Evolutionary conservation across 495 filamentous ascomycete genomes (phyloP).

Genomic region (Lasiosphaeria miniovina): DNA sequence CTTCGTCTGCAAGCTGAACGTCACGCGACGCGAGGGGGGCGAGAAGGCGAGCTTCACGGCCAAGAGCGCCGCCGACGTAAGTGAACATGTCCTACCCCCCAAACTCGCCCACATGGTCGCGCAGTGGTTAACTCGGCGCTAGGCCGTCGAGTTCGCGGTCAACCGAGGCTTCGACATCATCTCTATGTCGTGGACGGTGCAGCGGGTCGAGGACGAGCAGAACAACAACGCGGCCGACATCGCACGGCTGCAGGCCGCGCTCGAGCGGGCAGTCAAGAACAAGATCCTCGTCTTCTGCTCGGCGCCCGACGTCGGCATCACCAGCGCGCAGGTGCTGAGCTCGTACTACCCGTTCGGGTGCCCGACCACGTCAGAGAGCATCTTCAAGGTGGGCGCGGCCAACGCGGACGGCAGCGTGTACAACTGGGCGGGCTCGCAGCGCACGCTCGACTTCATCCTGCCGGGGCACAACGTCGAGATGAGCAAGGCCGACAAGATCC

Average conservation of each 20-base stretch:
- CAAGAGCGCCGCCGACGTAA: slow-evolving; percentile 1
- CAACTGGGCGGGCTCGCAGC: neutral
- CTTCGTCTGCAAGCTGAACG: slow-evolving; percentile 1
- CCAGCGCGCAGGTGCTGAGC: neutral
- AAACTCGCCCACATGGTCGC: neutral
- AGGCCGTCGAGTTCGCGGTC: slow-evolving; percentile 13
- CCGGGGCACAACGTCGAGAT: slow-evolving; percentile 8
- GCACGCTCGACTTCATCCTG: slow-evolving; percentile 9
- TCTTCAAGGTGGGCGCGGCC: slow-evolving; percentile 16
- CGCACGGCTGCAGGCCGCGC: slow-evolving; percentile 3
- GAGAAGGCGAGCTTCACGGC: slow-evolving; percentile 4
- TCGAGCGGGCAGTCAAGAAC: neutral
- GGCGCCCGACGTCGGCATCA: slow-evolving; percentile 7
- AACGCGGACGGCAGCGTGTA: slow-evolving; percentile 6
- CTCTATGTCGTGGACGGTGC: slow-evolving; percentile 19
- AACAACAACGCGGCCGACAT: slow-evolving; percentile 7
- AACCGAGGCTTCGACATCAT: slow-evolving; percentile 14
- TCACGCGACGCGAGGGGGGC: neutral
- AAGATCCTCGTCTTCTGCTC: slow-evolving; percentile 17
- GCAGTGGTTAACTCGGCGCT: neutral
- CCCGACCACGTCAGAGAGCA: neutral
- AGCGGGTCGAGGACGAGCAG: slow-evolving; percentile 5
- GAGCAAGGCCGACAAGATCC: neutral
- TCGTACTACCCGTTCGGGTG: slow-evolving; percentile 2
- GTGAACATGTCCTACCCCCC: neutral